Base-by-base conservation (phyloP, 352 stramenopile species). In the Phytophthora gonapodyides region DNA sequence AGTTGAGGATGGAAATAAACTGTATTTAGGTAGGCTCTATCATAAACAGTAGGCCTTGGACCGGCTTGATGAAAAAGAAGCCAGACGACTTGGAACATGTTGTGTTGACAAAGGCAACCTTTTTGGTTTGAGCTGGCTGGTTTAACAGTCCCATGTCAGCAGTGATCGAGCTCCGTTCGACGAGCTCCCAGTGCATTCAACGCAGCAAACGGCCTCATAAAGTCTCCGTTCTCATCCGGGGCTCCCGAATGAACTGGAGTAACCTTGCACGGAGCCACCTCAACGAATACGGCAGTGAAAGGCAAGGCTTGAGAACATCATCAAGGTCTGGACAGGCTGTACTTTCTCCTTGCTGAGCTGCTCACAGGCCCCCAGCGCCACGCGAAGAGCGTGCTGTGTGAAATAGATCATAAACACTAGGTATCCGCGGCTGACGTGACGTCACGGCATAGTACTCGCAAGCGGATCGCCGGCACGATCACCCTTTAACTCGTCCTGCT, bases 41-140 rank as follows among this genome's bases (percentile, higher is more conserved):
- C 52, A 60, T 50, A 60, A 60, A 51, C 52, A 51, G 52, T 51
- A 27, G 16, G n/a, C 13, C 46, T 2, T 36, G 16, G 3, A 30
- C 21, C 49, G 36, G 36, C 19, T 30, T 45, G n/a, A n/a, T n/a
- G n/a, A 38, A 33, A 42, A 54, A 31, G 24, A 4, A 27, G 24
- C 24, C 24, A 4, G 24, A 27, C 24, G 24, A 24, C 24, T 27
- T 27, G 24, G 24, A 2, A 27, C 24, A n/a, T n/a, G n/a, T n/a
- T n/a, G n/a, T n/a, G n/a, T n/a, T n/a, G n/a, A n/a, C n/a, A n/a
- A n/a, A n/a, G n/a, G n/a, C n/a, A n/a, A n/a, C n/a, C n/a, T n/a
- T n/a, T n/a, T n/a, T 27, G 24, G 24, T 27, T 5, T 27, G 24
- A 27, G 24, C 24, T 27, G 24, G n/a, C 24, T 27, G 24, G 24